Percentiles rank a stretch among this genome's conserved stretches.
Conservation (phyloP, 2,329 filamentous ascomycete species). For the Arthrobotrys entomopaga region DNA sequence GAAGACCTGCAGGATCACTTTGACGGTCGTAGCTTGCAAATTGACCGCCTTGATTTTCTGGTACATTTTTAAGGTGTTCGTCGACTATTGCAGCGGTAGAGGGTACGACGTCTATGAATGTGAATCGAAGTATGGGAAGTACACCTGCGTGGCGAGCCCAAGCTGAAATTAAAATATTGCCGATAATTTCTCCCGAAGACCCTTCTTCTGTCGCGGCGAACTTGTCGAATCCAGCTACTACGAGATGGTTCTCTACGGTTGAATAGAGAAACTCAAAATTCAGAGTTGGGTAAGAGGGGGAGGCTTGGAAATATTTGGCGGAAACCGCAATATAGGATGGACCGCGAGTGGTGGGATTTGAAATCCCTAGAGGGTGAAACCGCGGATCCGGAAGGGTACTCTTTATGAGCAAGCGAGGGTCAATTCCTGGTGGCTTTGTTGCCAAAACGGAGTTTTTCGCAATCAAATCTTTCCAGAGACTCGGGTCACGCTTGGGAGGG, state of each 20-base stretch:
- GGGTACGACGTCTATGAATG: not conserved
- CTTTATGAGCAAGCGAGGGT: conserved; percentile 7
- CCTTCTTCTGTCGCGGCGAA: not conserved
- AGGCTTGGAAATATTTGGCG: not conserved
- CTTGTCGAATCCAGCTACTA: not conserved
- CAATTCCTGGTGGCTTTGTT: conserved; percentile 6
- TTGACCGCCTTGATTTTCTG: too few species aligned
- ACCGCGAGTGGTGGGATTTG: not conserved
- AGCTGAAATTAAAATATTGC: conserved; percentile 14
- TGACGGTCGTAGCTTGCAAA: too few species aligned
- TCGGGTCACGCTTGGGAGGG: too few species aligned
- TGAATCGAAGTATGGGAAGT: conserved; percentile 9
- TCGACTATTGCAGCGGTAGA: too few species aligned
- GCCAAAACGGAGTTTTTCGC: not conserved
- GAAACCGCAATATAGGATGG: conserved; percentile 10
- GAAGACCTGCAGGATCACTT: too few species aligned
- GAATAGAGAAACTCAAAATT: conserved; percentile 11
- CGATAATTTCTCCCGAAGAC: conserved; percentile 64
- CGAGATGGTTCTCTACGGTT: conserved; percentile 9
- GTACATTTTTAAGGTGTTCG: too few species aligned
- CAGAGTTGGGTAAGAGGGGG: not conserved
- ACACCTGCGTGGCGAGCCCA: conserved; percentile 25
- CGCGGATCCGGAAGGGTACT: not conserved
- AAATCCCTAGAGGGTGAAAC: not conserved
- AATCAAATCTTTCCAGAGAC: too few species aligned